Evolutionary conservation across 805 yeast species (phyloP).

Genomic region (Metschnikowia matae): DNA sequence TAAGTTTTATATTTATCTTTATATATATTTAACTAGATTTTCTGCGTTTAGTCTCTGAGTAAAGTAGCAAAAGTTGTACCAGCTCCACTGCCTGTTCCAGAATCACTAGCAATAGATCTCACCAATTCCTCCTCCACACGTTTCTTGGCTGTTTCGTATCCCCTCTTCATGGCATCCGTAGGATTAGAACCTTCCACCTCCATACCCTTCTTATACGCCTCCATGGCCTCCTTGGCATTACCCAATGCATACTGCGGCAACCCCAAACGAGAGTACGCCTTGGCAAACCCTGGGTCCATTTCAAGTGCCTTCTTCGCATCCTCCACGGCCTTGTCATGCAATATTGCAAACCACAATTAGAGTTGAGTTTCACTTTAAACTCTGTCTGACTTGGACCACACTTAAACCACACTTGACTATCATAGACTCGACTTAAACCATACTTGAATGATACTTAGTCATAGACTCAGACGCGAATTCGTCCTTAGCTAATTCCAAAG

Average conservation of each 20-base stretch:
- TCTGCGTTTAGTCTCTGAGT: too few species aligned
- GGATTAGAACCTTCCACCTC: slow-evolving; percentile 82
- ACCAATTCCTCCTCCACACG: slow-evolving; percentile 76
- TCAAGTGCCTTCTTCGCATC: slow-evolving; percentile 84
- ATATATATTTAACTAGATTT: too few species aligned
- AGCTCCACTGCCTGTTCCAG: slow-evolving; percentile 21
- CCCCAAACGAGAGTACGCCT: slow-evolving; percentile 93
- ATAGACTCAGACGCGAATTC: too few species aligned
- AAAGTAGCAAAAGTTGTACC: too few species aligned
- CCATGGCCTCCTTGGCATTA: slow-evolving; percentile 83
- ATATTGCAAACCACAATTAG: too few species aligned
- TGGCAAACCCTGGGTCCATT: slow-evolving; percentile 75
- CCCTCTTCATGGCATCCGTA: slow-evolving; percentile 86
- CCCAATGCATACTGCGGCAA: slow-evolving; percentile 92
- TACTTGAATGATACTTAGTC: too few species aligned
- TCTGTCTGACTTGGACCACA: too few species aligned
- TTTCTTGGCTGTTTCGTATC: slow-evolving; percentile 88
- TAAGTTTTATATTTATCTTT: too few species aligned
- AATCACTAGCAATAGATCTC: slow-evolving; percentile 33
- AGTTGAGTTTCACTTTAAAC: too few species aligned
- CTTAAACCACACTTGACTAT: too few species aligned
- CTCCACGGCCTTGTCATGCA: slow-evolving; percentile 71
- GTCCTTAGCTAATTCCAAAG: too few species aligned
- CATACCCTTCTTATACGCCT: slow-evolving; percentile 85
- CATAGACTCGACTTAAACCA: too few species aligned